A percentile compares a stretch with the other conserved stretches of the same genome.
These are phyloP conservation scores for Boletales sp. DNA, from an alignment of 768 basidiomycete genomes.

Conservation along the genomic window DNA sequence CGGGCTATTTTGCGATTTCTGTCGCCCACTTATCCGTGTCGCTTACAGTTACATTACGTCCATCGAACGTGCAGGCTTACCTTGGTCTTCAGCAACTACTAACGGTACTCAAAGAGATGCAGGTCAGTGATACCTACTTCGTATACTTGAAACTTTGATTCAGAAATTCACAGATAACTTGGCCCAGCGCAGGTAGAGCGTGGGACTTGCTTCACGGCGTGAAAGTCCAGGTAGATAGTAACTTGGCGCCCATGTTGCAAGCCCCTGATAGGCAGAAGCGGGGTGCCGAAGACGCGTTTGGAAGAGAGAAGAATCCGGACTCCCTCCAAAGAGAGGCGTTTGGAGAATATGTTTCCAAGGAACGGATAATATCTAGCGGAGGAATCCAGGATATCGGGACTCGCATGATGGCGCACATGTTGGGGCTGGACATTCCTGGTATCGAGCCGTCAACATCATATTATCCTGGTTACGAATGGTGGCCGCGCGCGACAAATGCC, in stretches of 20 bases:
- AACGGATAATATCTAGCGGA: constrained; percentile 17
- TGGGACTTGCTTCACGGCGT: constrained; percentile 67
- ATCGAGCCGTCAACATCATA: constrained; percentile 52
- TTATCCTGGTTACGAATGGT: constrained; percentile 60
- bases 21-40: constrained; percentile 10
- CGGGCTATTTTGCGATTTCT: neutral
- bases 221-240: constrained; percentile 48
- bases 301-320: constrained; percentile 47
- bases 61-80: constrained; percentile 66
- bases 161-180: constrained; percentile 45
- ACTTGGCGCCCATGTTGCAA: constrained; percentile 34
- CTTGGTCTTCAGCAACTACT: constrained; percentile 64
- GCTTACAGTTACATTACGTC: constrained; percentile 61
- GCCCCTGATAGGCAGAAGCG: constrained; percentile 51
- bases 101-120: constrained; percentile 61
- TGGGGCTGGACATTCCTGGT: constrained; percentile 62
- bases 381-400: constrained; percentile 64
- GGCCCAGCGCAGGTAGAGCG: constrained; percentile 68
- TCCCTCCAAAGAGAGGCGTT: constrained; percentile 43
- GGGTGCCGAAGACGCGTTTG: constrained; percentile 61
- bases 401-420: constrained; percentile 70
- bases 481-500: constrained; percentile 41
- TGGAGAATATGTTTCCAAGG: constrained; percentile 23
- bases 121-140: constrained; percentile 38
- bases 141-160: constrained; percentile 7